These are phyloP conservation scores for Phytophthora tentaculata DNA, from an alignment of 352 stramenopile species.

Conservation along the genomic window DNA sequence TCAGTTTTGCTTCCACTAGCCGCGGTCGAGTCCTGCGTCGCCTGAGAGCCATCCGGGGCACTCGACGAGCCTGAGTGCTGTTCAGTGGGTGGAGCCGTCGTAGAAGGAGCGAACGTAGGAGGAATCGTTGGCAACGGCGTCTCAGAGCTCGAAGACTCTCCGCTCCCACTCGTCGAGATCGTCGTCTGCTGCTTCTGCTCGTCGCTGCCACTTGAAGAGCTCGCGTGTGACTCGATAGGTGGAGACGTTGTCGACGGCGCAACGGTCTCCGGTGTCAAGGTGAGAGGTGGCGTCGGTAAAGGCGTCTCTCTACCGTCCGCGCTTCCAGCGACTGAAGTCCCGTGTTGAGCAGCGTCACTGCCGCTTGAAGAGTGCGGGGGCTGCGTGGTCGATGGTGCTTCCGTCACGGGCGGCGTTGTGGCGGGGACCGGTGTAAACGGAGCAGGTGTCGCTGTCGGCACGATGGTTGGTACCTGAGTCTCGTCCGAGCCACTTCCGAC, in stretches of 20 bases:
- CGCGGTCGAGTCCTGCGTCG: neutral
- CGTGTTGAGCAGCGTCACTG: neutral
- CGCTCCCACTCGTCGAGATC: conserved; percentile 1
- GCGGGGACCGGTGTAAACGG: conserved; percentile 10
- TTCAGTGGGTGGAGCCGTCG: conserved; percentile 6
- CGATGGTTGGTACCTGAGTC: conserved; percentile 5
- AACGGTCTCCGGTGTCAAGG: neutral
- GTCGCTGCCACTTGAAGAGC: neutral
- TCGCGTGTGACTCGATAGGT: neutral
- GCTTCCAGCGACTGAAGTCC: neutral
- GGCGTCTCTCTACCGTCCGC: neutral
- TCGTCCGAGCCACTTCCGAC: conserved; percentile 7
- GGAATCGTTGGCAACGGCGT: conserved; percentile 3
- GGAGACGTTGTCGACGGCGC: conserved; percentile 3
- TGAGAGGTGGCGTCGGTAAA: neutral
- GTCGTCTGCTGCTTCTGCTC: conserved; percentile 1
- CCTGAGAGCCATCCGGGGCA: neutral
- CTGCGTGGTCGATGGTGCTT: conserved; percentile 4
- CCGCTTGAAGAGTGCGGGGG: conserved; percentile 1
- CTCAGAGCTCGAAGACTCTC: neutral
- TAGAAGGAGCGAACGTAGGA: conserved; percentile 2
- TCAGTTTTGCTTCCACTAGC: neutral
- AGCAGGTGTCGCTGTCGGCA: conserved; percentile 21
- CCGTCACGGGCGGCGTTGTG: conserved; percentile 5
- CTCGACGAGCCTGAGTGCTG: conserved; percentile 11